Evolutionary conservation across 192 early-diverging fungal genomes (phyloP), one percentile per base, ranked within the genome.

Genomic region (Backusella macrospora): DNA sequence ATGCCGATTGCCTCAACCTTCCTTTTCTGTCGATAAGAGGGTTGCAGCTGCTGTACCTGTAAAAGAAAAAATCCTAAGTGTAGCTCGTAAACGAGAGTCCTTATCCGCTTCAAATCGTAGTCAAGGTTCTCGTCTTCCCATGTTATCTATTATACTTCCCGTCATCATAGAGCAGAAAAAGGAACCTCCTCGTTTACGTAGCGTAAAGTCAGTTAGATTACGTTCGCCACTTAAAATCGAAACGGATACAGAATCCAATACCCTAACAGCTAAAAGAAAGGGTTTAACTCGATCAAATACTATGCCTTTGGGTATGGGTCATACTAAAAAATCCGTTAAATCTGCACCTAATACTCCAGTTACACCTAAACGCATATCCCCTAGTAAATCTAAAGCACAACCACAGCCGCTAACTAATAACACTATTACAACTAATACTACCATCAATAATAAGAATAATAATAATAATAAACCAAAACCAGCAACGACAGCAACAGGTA

Each of bases 51-150:
- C 70, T 8, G 68, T 55, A 8, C 70, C 74, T 34, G 49, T 70
- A 16, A 46, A 73, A 26, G 65, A 76, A 55, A 71, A 75, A 37
- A 72, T 80, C 37, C 16, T 47, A 6, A 68, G 48, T 47, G 74
- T 80, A 8, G 65, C 63, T 8, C 78, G 70, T 12, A 80, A 75
- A 29, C 73, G 78, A 43, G 59, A 71, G 37, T 68, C 70, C 13
- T 55, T 80, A 55, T 52, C 65, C 38, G 65, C 55, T 9, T 52
- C 44, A 7, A 64, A 75, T 68, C 78, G 78, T 42, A 70, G 52
- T 39, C 78, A 80, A 52, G 78, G 78, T 2, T 80, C 78, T 40
- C 78, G 78, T 16, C 44, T 80, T 16, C 78, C 78, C 1, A 71
- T 46, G 76, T 45, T 65, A 39, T 52, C 13, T 18, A 52, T 37